phyloP scores from a whole-genome alignment of 2,329 filamentous ascomycete species.

The Malbranchea zuffiana region DNA sequence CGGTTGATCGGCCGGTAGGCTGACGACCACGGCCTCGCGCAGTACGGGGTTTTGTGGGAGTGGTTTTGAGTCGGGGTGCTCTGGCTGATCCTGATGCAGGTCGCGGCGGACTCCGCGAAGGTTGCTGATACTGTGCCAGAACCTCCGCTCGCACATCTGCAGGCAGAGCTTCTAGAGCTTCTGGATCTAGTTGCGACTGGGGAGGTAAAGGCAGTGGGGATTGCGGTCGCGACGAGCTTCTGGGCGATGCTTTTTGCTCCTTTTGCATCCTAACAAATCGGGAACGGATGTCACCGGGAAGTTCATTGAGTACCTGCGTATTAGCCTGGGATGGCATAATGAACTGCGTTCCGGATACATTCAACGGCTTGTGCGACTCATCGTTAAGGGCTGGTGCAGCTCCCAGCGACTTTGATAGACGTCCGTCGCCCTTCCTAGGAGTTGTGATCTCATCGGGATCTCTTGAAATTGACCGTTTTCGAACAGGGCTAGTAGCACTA shows the following conservation, averaged over 20 bases:
- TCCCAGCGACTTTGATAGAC: conserved; percentile 21
- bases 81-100: conserved; percentile 30
- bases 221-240: conserved; percentile 21
- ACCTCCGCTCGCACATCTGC: conserved; percentile 78
- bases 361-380: conserved; percentile 52
- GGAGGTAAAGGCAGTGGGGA: conserved; percentile 38
- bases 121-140: conserved; percentile 54
- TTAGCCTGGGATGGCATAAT: conserved; percentile 75
- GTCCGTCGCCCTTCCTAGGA: conserved; percentile 28
- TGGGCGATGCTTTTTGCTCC: background rate
- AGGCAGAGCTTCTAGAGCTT: conserved; percentile 72
- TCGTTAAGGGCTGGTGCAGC: conserved; percentile 26
- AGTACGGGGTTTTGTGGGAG: conserved; percentile 49
- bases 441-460: conserved; percentile 43
- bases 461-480: conserved; percentile 16
- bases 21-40: conserved; percentile 45
- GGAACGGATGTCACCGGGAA: conserved; percentile 71
- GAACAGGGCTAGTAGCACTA: conserved; percentile 31
- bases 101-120: conserved; percentile 32
- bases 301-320: conserved; percentile 65
- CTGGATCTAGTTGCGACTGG: conserved; percentile 72
- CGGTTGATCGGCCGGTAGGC: conserved; percentile 44
- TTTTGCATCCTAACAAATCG: conserved; percentile 55
- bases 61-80: conserved; percentile 28
- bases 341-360: conserved; percentile 81